phyloP scores from a whole-genome alignment of 176 grass and related monocot species.

The Triticum urartu region DNA sequence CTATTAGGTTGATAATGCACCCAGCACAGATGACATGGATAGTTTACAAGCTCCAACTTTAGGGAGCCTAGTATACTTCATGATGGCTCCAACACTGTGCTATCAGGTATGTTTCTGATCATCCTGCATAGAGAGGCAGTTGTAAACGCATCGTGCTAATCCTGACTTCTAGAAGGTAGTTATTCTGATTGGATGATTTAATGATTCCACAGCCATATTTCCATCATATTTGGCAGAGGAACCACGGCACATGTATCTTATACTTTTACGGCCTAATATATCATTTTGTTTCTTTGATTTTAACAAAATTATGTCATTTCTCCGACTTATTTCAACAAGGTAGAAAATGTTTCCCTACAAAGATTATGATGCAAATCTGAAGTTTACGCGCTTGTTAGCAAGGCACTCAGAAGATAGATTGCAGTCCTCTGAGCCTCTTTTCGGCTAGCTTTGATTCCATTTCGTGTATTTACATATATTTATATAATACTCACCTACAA shows the following conservation, averaged over 20 bases:
- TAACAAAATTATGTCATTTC: not conserved
- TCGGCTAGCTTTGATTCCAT: not conserved
- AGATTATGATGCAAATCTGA: not conserved
- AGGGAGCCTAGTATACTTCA: slow-evolving; percentile 73
- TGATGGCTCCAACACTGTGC: slow-evolving; percentile 93
- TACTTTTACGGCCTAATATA: not conserved
- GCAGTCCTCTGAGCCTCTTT: not conserved
- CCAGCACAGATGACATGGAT: slow-evolving; percentile 41
- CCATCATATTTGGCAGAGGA: not conserved
- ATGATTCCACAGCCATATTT: not conserved
- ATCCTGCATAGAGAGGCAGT: not conserved
- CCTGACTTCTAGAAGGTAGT: not conserved
- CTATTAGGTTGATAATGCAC: slow-evolving; percentile 44
- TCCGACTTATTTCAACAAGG: not conserved
- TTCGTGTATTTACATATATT: not conserved
- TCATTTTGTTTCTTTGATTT: not conserved
- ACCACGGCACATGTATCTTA: not conserved
- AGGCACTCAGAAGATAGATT: not conserved
- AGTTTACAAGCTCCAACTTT: slow-evolving; percentile 68
- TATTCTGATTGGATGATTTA: slow-evolving; percentile 13
- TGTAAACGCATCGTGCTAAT: not conserved
- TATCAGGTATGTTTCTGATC: slow-evolving; percentile 68
- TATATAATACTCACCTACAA: not conserved
- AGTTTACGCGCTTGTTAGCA: not conserved
- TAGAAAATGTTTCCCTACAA: not conserved